Conservation (phyloP, 2,329 filamentous ascomycete species). For the Botrytis hyacinthi region DNA sequence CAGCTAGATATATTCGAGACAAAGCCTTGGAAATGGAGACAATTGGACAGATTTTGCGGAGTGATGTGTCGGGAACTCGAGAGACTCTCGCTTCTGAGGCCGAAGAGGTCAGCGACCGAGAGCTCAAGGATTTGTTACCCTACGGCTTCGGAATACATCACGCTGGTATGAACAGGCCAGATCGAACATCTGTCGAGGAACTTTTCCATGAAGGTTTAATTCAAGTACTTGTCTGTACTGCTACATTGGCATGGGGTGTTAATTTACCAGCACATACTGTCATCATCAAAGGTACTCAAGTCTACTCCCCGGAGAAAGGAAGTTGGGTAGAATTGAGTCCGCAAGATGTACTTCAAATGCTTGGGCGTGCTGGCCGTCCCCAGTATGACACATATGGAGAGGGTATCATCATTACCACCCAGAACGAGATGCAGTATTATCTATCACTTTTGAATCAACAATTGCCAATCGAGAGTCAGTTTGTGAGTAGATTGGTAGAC, state of each 20-base stretch:
- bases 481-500: conserved; percentile 88
- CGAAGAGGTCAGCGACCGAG: conserved; percentile 76
- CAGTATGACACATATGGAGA: conserved; percentile 98
- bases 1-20: conserved; percentile 91
- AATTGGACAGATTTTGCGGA: conserved; percentile 90
- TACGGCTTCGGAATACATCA: conserved; percentile 99
- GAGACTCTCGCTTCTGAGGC: conserved; percentile 86
- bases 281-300: conserved; percentile 97
- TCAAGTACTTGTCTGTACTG: conserved; percentile 94
- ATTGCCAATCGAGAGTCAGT: conserved; percentile 93
- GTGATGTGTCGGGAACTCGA: conserved; percentile 78
- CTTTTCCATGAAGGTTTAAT: conserved; percentile 88
- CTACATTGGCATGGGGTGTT: conserved; percentile 98
- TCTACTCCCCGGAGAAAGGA: conserved; percentile 98
- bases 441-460: conserved; percentile 96
- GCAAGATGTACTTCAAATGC: conserved; percentile 97
- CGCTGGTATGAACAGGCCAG: conserved; percentile 93
- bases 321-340: conserved; percentile 97
- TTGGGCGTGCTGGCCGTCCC: conserved; percentile 91
- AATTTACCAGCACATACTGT: conserved; percentile 97
- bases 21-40: conserved; percentile 97
- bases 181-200: conserved; percentile 92
- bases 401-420: conserved; percentile 97
- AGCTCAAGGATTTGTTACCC: conserved; percentile 89
- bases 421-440: conserved; percentile 94